phyloP scores from a whole-genome alignment of 1,284 basidiomycete species.

The Erythrobasidium hasegawianum region DNA sequence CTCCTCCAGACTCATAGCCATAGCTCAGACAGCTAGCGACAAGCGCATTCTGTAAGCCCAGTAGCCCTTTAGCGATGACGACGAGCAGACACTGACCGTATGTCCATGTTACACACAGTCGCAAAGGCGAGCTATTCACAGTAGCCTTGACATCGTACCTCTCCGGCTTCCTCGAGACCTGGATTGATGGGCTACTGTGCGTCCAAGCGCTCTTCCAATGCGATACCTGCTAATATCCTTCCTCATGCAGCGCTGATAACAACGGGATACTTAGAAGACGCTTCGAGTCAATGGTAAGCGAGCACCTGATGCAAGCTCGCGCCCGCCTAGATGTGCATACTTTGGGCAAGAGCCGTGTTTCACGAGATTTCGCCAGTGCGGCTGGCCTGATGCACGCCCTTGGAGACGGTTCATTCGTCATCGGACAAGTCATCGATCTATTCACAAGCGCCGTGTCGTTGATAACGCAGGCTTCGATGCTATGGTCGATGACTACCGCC shows the following conservation, averaged over 20 bases:
- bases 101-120: no score
- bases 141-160: slow-evolving; percentile 23
- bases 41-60: slow-evolving; percentile 11
- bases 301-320: slow-evolving; percentile 19
- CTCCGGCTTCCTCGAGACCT: slow-evolving; percentile 23
- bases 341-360: slow-evolving; percentile 18
- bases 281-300: slow-evolving; percentile 28
- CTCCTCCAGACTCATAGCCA: slow-evolving; percentile 10
- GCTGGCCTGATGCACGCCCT: slow-evolving; percentile 15
- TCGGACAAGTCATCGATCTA: slow-evolving; percentile 22
- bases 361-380: slow-evolving; percentile 16
- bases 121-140: slow-evolving; percentile 16
- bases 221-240: no score
- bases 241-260: slow-evolving; percentile 9
- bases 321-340: slow-evolving; percentile 24
- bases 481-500: slow-evolving; percentile 23
- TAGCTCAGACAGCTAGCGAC: slow-evolving; percentile 21
- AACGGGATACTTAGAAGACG: slow-evolving; percentile 21
- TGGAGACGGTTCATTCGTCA: slow-evolving; percentile 25
- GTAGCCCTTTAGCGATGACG: no score
- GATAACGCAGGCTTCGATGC: slow-evolving; percentile 25
- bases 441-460: slow-evolving; percentile 19
- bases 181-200: slow-evolving; percentile 26
- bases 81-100: no score
- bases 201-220: background rate